Percentiles rank a stretch among this genome's conserved stretches.
These are phyloP conservation scores for Malassezia dermatis DNA, from an alignment of 1,284 basidiomycete species.

Conservation along the genomic window DNA sequence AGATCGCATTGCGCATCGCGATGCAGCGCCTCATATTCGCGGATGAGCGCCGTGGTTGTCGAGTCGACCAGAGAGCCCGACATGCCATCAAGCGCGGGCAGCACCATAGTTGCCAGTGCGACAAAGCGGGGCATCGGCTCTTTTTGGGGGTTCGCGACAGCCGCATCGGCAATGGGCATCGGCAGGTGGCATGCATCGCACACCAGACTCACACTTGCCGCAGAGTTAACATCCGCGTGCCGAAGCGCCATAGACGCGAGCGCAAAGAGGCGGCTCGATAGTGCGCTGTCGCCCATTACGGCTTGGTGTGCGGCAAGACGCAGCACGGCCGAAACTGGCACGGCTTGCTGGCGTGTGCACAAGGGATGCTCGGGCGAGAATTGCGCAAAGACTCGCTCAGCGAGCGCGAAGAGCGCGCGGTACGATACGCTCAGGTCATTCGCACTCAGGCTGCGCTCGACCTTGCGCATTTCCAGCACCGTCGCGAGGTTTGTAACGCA, in stretches of 20 bases:
- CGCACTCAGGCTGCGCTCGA: background rate
- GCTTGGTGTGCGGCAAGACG: conserved; percentile 6
- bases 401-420: background rate
- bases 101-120: conserved; percentile 7
- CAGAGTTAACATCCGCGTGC: background rate
- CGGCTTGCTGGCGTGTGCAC: background rate
- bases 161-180: conserved; percentile 18
- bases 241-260: background rate
- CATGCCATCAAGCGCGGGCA: conserved; percentile 6
- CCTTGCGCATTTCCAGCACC: conserved; percentile 4
- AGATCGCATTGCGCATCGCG: conserved; percentile 10
- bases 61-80: conserved; percentile 5
- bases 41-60: conserved; percentile 5
- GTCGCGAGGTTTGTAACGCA: conserved; percentile 1
- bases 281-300: background rate
- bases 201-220: conserved; percentile 1
- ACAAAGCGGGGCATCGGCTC: conserved; percentile 1
- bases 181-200: conserved; percentile 16
- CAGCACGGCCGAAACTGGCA: conserved; percentile 51
- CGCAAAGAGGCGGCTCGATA: conserved; percentile 8
- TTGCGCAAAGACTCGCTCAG: background rate
- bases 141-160: background rate
- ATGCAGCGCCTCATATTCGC: conserved; percentile 11
- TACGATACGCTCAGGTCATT: background rate
- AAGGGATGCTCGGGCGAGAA: background rate